Evolutionary conservation across 495 filamentous ascomycete species (phyloP), one percentile per base, ranked within the genome.

Genomic region (Podospora comata): DNA sequence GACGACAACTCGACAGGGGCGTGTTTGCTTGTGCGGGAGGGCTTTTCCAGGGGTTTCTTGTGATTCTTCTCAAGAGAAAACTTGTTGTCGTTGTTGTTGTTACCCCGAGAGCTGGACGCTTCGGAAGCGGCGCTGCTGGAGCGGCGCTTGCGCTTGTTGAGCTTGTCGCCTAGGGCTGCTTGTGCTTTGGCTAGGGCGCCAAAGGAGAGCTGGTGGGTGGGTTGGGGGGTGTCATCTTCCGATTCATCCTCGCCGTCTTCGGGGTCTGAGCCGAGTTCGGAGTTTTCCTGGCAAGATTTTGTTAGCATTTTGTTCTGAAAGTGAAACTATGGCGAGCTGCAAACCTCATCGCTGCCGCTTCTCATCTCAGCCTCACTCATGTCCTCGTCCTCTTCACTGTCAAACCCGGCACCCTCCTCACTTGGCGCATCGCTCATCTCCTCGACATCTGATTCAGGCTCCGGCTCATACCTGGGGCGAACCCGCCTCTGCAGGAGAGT

Each of bases 171-270:
- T 54, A 96, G 75, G 0, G 89, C 84, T 15, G 88, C 87, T 81
- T 96, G 90, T 2, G 95, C 95, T 84, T 91, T 90, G 63, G 90
- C 91, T 32, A 99, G 83, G 0, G 92, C 90, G 63, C 93, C 93
- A 75, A 99, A 99, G 34, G 93, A 94, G 64, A 97, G 78, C 48
- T 80, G 78, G 0, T 83, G 39, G 39, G 13, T 16, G 39, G 39
- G 39, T 48, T 48, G 34, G 2, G 65, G 62, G 28, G 18, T 11
- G 18, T 59, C 62, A 13, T 77, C 76, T 56, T 68, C 75, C 5
- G 75, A 72, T 27, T 76, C 72, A 7, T 77, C 70, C 13, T 81
- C 78, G 1, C 75, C 70, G n/a, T 81, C 76, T 53, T 75, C 66
- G 6, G 20, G 27, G 60, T 76, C 68, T 58, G 66, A 69, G 59